phyloP scores from a whole-genome alignment of 2,329 filamentous ascomycete species.

The Colletotrichum chrysophilum region DNA sequence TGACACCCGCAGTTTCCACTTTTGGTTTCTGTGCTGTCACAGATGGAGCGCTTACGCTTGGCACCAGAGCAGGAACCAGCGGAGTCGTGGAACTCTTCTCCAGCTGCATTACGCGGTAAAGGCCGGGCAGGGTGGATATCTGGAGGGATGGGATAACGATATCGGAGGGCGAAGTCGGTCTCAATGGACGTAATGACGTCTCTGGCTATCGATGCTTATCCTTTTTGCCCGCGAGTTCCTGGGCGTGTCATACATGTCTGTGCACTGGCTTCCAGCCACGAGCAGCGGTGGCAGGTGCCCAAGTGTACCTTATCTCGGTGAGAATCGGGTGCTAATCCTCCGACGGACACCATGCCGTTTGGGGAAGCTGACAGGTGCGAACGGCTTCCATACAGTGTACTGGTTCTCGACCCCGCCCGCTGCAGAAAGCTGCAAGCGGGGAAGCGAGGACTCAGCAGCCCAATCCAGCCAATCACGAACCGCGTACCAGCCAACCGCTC shows the following conservation, averaged over 20 bases:
- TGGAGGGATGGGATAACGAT: neutral
- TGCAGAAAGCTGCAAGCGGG: slow-evolving; percentile 9
- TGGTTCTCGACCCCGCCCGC: slow-evolving; percentile 2
- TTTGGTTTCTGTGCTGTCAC: slow-evolving; percentile 7
- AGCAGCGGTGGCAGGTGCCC: neutral
- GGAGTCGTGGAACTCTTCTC: slow-evolving; percentile 6
- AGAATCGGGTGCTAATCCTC: neutral
- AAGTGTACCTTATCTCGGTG: neutral
- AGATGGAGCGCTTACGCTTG: neutral
- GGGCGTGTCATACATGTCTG: neutral
- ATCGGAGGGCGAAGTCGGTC: slow-evolving; percentile 3
- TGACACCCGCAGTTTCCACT: neutral
- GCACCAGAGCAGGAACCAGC: neutral
- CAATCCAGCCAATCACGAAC: neutral
- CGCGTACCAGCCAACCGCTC: neutral
- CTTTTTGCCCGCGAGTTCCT: neutral
- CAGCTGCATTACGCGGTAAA: neutral
- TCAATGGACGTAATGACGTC: neutral
- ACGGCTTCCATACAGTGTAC: neutral
- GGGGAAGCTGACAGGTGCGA: slow-evolving; percentile 12
- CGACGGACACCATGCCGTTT: neutral
- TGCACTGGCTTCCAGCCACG: neutral
- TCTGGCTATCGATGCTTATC: neutral
- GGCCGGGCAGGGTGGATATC: neutral
- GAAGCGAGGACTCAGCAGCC: neutral